These are phyloP conservation scores for Rasamsonia emersonii DNA, from an alignment of 2,329 filamentous ascomycete species.

Conservation along the genomic window DNA sequence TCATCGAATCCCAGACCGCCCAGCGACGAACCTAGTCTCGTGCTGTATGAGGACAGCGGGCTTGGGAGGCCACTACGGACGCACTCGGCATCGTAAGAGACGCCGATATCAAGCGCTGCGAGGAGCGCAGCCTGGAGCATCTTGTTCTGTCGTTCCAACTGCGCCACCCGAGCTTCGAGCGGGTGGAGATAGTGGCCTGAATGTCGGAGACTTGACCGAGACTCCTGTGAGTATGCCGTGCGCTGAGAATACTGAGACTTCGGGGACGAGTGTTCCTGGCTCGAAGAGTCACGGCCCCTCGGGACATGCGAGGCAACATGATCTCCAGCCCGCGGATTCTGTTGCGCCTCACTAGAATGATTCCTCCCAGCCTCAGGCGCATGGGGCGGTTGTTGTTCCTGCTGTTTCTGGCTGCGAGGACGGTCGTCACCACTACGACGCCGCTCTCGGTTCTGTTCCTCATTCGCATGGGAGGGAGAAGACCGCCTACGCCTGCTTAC, in stretches of 20 bases:
- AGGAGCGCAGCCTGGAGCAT: conserved; percentile 34
- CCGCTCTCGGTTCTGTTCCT: neutral
- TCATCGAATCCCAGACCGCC: conserved; percentile 8
- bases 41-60: conserved; percentile 3
- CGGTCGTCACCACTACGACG: neutral
- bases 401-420: neutral
- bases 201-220: conserved; percentile 9
- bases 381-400: neutral
- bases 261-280: conserved; percentile 12
- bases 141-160: conserved; percentile 35
- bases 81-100: conserved; percentile 21
- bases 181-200: too few species aligned
- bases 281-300: too few species aligned
- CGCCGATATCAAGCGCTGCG: conserved; percentile 30
- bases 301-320: too few species aligned
- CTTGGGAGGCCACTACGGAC: conserved; percentile 14
- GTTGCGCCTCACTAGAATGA: too few species aligned
- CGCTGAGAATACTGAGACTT: conserved; percentile 17
- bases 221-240: conserved; percentile 14
- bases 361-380: neutral
- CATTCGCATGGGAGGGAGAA: conserved; percentile 5
- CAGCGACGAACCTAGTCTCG: conserved; percentile 1
- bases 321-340: too few species aligned
- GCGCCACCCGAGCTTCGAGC: conserved; percentile 30
- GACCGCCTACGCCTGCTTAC: conserved; percentile 12